Percentiles rank a stretch among this genome's conserved stretches.
phyloP scores from a whole-genome alignment of 2,329 filamentous ascomycete species.

The Orbilia ellipsospora region DNA sequence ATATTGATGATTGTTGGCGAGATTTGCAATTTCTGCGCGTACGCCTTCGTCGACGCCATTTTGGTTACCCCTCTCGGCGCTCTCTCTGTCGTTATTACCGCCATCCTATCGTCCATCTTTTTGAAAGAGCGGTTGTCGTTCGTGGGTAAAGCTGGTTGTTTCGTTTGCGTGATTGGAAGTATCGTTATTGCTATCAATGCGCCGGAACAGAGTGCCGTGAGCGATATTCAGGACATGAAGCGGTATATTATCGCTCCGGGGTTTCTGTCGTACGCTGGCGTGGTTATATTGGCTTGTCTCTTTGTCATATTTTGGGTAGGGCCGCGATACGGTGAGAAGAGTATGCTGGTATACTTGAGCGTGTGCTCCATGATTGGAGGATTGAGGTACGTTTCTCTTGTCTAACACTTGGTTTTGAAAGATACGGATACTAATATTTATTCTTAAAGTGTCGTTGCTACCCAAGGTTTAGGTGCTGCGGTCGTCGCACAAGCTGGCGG shows the following conservation, averaged over 20 bases:
- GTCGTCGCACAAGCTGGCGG: conserved; percentile 88
- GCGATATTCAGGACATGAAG: conserved; percentile 92
- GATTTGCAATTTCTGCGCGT: conserved; percentile 96
- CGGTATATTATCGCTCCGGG: conserved; percentile 84
- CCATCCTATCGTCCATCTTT: conserved; percentile 91
- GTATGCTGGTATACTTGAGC: conserved; percentile 96
- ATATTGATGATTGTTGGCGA: conserved; percentile 96
- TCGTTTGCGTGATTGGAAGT: conserved; percentile 91
- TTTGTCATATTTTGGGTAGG: conserved; percentile 82
- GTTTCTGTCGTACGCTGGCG: conserved; percentile 84
- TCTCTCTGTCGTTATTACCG: conserved; percentile 89
- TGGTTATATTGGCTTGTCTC: conserved; percentile 78
- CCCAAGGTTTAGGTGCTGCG: conserved; percentile 89
- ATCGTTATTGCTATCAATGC: conserved; percentile 96
- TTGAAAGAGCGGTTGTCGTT: conserved; percentile 94
- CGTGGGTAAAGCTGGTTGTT: conserved; percentile 95
- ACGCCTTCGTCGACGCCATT: conserved; percentile 96
- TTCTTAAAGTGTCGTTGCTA: conserved; percentile 78
- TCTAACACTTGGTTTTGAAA: not conserved
- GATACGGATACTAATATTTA: not conserved
- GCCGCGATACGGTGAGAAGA: conserved; percentile 92
- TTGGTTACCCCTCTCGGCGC: conserved; percentile 92
- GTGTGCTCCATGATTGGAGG: conserved; percentile 96
- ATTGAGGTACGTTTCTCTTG: conserved; percentile 66
- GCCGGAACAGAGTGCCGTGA: conserved; percentile 83